Percentiles rank a stretch among this genome's conserved stretches.
Evolutionary conservation across 192 early-diverging fungal genomes (phyloP).

Genomic region (Coemansia sp.): DNA sequence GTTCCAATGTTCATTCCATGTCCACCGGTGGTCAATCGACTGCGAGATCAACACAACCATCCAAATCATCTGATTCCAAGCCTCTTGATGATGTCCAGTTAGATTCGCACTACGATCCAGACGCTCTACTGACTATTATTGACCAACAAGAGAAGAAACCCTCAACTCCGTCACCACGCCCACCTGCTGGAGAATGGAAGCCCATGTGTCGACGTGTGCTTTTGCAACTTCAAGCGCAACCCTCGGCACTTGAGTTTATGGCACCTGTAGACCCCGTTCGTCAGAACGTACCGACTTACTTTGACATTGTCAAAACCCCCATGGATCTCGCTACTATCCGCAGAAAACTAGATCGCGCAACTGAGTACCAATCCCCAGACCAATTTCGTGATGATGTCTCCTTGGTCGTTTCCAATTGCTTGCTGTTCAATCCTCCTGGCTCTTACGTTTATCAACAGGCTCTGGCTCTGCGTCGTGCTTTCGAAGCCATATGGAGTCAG

Average conservation of each 20-base stretch:
- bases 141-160: conserved; percentile 6
- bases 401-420: conserved; percentile 67
- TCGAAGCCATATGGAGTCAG: conserved; percentile 47
- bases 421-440: conserved; percentile 58
- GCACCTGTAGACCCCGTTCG: conserved; percentile 66
- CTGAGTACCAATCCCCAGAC: conserved; percentile 49
- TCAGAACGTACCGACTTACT: conserved; percentile 63
- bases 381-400: conserved; percentile 61
- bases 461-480: conserved; percentile 51
- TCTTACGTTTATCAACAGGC: conserved; percentile 58
- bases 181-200: conserved; percentile 26
- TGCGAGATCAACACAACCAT: no score
- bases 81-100: neutral
- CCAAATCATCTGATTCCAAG: no score
- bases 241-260: conserved; percentile 61
- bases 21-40: no score
- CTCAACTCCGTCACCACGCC: neutral
- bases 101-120: conserved; percentile 26
- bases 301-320: conserved; percentile 62
- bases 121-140: conserved; percentile 13
- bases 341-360: conserved; percentile 56
- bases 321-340: conserved; percentile 74
- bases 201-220: conserved; percentile 25
- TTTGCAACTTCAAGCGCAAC: conserved; percentile 54
- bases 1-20: no score